Percentiles rank a stretch among this genome's conserved stretches.
phyloP scores from a whole-genome alignment of 805 yeast species.

The Ogataea pilisensis region DNA sequence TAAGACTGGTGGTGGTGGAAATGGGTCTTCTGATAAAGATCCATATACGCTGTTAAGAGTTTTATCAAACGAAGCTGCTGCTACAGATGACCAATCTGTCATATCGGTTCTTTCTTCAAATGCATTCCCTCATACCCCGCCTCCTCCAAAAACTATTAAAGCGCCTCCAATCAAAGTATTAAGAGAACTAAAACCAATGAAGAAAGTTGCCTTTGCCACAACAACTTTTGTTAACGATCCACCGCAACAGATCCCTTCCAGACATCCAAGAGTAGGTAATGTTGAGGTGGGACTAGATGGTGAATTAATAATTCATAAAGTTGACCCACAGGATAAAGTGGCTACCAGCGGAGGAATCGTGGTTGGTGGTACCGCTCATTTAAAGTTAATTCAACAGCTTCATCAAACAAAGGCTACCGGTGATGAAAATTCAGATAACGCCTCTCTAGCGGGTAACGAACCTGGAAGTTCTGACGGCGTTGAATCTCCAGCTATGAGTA shows the following conservation, averaged over 20 bases:
- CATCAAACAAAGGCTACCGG: slow-evolving; percentile 7
- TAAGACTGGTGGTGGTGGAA: slow-evolving; percentile 13
- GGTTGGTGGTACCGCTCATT: slow-evolving; percentile 73
- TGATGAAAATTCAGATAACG: slow-evolving; percentile 17
- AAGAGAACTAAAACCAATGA: slow-evolving; percentile 35
- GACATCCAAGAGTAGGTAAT: slow-evolving; percentile 77
- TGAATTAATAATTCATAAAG: slow-evolving; percentile 31
- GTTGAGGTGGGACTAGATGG: slow-evolving; percentile 40
- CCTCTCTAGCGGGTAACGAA: slow-evolving; percentile 3
- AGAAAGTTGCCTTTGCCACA: slow-evolving; percentile 73
- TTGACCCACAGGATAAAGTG: slow-evolving; percentile 29
- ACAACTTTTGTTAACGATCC: slow-evolving; percentile 76
- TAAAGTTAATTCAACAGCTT: slow-evolving; percentile 36
- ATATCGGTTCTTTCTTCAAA: slow-evolving; percentile 8
- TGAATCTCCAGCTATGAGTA: slow-evolving; percentile 15
- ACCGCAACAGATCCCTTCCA: slow-evolving; percentile 90
- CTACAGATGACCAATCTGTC: slow-evolving; percentile 4
- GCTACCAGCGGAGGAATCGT: slow-evolving; percentile 62
- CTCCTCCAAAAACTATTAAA: slow-evolving; percentile 26
- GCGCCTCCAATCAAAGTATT: slow-evolving; percentile 29
- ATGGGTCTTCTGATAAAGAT: slow-evolving; percentile 9
- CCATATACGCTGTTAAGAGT: slow-evolving; percentile 11
- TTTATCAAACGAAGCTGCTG: slow-evolving; percentile 14
- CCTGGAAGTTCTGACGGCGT: background rate
- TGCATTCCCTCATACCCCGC: slow-evolving; percentile 20